These are phyloP conservation scores for Phialemoniopsis sp. DNA, from an alignment of 2,329 filamentous ascomycete species.

Conservation along the genomic window DNA sequence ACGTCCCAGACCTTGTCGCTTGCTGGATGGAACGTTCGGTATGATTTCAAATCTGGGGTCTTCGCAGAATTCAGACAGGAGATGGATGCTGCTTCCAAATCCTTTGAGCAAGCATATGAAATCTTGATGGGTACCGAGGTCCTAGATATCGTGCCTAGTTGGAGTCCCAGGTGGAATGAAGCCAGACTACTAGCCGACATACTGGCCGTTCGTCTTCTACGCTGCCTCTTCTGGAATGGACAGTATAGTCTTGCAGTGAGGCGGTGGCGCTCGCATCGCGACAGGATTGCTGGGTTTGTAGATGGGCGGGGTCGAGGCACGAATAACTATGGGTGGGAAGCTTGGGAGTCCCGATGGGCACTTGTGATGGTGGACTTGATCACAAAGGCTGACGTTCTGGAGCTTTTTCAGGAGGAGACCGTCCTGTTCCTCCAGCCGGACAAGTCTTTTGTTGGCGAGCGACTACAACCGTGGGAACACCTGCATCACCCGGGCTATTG, in stretches of 20 bases:
- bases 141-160: constrained; percentile 83
- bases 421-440: constrained; percentile 52
- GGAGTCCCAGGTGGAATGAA: constrained; percentile 89
- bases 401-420: constrained; percentile 38
- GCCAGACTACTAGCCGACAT: constrained; percentile 83
- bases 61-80: constrained; percentile 93
- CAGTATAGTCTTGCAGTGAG: constrained; percentile 77
- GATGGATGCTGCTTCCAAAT: constrained; percentile 79
- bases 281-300: constrained; percentile 70
- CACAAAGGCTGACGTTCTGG: constrained; percentile 46
- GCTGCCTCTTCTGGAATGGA: constrained; percentile 76
- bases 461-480: constrained; percentile 58
- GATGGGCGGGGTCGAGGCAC: constrained; percentile 82
- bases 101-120: constrained; percentile 85
- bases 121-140: constrained; percentile 77
- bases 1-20: constrained; percentile 83
- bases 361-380: constrained; percentile 59
- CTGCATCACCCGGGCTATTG: constrained; percentile 66
- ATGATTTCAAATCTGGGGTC: constrained; percentile 88
- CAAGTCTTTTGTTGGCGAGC: constrained; percentile 52
- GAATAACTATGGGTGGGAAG: constrained; percentile 87
- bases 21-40: constrained; percentile 87
- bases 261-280: constrained; percentile 74
- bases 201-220: constrained; percentile 73
- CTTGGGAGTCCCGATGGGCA: constrained; percentile 80